These are phyloP conservation scores for Populus tremula DNA, from an alignment of 345 rosid genomes.

Conservation along the genomic window DNA sequence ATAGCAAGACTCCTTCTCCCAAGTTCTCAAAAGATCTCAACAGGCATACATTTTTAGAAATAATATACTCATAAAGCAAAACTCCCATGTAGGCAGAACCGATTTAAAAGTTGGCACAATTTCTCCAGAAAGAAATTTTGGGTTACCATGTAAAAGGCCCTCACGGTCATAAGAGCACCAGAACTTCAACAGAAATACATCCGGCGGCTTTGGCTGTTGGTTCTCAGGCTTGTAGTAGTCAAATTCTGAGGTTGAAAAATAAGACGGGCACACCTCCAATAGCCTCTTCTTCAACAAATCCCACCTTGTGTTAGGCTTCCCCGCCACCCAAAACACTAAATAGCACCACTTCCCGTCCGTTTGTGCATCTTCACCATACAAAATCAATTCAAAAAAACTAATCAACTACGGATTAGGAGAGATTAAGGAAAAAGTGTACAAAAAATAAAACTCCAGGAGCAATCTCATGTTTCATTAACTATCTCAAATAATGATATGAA, in stretches of 20 bases:
- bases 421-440: not conserved
- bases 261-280: conserved; percentile 64
- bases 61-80: not conserved
- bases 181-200: conserved; percentile 60
- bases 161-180: conserved; percentile 58
- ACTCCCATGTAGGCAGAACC: not conserved
- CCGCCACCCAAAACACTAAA: conserved; percentile 62
- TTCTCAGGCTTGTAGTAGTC: conserved; percentile 39
- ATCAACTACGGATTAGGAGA: not conserved
- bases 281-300: conserved; percentile 55
- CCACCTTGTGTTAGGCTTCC: conserved; percentile 53
- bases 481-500: not conserved
- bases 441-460: not conserved
- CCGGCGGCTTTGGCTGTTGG: conserved; percentile 42
- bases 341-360: conserved; percentile 81
- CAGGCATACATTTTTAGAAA: not conserved
- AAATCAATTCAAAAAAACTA: conserved; percentile 4
- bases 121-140: not conserved
- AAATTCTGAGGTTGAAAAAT: conserved; percentile 53
- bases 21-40: not conserved
- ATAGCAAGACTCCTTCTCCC: not conserved
- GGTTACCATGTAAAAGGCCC: conserved; percentile 46
- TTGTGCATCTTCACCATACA: conserved; percentile 41
- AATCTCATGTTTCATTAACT: not conserved
- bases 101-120: not conserved